Conservation (phyloP, 495 filamentous ascomycete species). For the Oleoguttula mirabilis region DNA sequence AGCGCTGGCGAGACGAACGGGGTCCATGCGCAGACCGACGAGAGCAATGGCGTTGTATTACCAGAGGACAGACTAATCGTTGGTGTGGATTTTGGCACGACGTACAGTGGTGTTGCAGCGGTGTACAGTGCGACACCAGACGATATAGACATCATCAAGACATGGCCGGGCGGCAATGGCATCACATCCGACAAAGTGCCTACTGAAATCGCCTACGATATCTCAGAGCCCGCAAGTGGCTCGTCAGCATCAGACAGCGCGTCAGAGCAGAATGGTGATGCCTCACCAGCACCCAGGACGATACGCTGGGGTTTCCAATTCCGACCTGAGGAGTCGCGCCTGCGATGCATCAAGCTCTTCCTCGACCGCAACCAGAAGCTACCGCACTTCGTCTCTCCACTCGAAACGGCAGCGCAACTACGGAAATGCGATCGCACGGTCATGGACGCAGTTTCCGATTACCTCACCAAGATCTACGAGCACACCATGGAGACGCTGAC, state of each 20-base stretch:
- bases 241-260: constrained; percentile 13
- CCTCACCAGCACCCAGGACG: constrained; percentile 19
- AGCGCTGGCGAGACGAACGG: not conserved
- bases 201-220: constrained; percentile 33
- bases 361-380: constrained; percentile 66
- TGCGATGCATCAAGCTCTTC: constrained; percentile 71
- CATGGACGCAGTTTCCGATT: constrained; percentile 36
- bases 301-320: constrained; percentile 71
- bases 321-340: constrained; percentile 56
- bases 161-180: constrained; percentile 61
- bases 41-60: too few relatives aligned
- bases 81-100: constrained; percentile 33
- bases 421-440: constrained; percentile 41
- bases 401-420: constrained; percentile 61
- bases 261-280: constrained; percentile 26
- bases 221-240: constrained; percentile 9
- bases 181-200: constrained; percentile 37
- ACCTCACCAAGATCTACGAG: constrained; percentile 46
- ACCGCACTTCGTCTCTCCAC: constrained; percentile 62
- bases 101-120: constrained; percentile 50
- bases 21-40: not conserved
- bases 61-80: constrained; percentile 29
- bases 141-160: constrained; percentile 70
- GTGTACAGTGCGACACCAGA: constrained; percentile 65
- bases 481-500: constrained; percentile 65